Percentiles rank a stretch among this genome's conserved stretches.
These are phyloP conservation scores for Priceomyces carsonii DNA, from an alignment of 805 yeast genomes.

Conservation along the genomic window DNA sequence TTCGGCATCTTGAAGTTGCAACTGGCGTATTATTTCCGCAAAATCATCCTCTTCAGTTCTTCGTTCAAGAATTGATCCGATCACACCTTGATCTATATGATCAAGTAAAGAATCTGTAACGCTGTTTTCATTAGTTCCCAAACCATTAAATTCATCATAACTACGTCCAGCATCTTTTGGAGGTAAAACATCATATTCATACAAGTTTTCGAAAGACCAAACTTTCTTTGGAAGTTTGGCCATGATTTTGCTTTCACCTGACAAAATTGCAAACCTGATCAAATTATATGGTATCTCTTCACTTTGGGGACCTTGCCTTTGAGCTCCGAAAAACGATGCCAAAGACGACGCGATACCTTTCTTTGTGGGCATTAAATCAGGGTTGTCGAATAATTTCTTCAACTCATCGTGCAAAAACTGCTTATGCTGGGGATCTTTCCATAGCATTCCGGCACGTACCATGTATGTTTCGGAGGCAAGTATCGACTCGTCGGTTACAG, in stretches of 20 bases:
- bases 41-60: conserved; percentile 28
- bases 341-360: conserved; percentile 13
- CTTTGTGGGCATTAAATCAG: conserved; percentile 3
- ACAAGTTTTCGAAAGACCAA: conserved; percentile 62
- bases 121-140: conserved; percentile 11
- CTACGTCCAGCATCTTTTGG: conserved; percentile 42
- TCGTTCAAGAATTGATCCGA: conserved; percentile 44
- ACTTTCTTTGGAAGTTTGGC: conserved; percentile 62
- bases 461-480: conserved; percentile 59
- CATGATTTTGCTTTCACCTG: conserved; percentile 72
- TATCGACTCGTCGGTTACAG: conserved; percentile 29
- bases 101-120: conserved; percentile 36
- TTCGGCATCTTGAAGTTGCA: conserved; percentile 17
- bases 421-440: conserved; percentile 51
- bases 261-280: conserved; percentile 64
- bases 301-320: conserved; percentile 2
- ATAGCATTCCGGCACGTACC: conserved; percentile 53
- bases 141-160: conserved; percentile 41
- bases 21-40: conserved; percentile 22
- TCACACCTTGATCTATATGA: conserved; percentile 47
- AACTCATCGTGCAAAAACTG: conserved; percentile 50
- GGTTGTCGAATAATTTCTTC: conserved; percentile 16
- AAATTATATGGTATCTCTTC: conserved; percentile 58
- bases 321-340: conserved; percentile 10
- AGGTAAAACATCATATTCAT: conserved; percentile 73